These are phyloP conservation scores for Globomyces sp. DNA, from an alignment of 371 early-diverging fungal species.

Conservation along the genomic window DNA sequence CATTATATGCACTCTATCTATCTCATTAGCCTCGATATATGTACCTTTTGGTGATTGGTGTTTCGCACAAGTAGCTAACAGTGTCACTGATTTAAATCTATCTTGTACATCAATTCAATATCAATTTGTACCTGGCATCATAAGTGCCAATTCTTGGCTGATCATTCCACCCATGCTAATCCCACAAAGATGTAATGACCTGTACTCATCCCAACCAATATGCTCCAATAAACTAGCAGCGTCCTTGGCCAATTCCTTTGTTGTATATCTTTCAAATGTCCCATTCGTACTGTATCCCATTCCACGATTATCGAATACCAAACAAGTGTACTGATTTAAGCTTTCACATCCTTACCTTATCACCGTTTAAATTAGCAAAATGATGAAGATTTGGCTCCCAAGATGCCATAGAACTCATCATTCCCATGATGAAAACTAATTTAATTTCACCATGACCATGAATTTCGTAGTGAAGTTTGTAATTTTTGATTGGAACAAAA, in stretches of 20 bases:
- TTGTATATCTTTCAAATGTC: constrained; percentile 36
- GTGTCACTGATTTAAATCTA: constrained; percentile 4
- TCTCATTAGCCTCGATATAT: background rate
- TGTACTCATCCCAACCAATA: constrained; percentile 58
- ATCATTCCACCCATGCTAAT: constrained; percentile 83
- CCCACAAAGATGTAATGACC: constrained; percentile 61
- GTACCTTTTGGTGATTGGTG: background rate
- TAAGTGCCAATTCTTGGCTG: constrained; percentile 52
- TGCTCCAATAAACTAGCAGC: constrained; percentile 60
- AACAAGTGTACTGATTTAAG: constrained; percentile 53
- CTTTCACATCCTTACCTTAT: background rate
- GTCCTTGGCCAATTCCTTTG: constrained; percentile 69
- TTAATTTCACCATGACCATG: constrained; percentile 64
- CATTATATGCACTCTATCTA: no score
- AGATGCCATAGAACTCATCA: constrained; percentile 36
- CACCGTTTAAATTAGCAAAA: background rate
- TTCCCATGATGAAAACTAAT: constrained; percentile 66
- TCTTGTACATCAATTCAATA: background rate
- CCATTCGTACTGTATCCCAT: constrained; percentile 56
- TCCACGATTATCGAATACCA: constrained; percentile 81
- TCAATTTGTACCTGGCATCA: background rate
- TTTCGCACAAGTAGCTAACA: constrained; percentile 3
- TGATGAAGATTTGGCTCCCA: constrained; percentile 2
- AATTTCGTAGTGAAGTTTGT: constrained; percentile 63
- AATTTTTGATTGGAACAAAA: background rate